A percentile compares a stretch with the other conserved stretches of the same genome.
Evolutionary conservation across 148 eudicot genomes (phyloP).

Genomic region (Chenopodium quinoa): DNA sequence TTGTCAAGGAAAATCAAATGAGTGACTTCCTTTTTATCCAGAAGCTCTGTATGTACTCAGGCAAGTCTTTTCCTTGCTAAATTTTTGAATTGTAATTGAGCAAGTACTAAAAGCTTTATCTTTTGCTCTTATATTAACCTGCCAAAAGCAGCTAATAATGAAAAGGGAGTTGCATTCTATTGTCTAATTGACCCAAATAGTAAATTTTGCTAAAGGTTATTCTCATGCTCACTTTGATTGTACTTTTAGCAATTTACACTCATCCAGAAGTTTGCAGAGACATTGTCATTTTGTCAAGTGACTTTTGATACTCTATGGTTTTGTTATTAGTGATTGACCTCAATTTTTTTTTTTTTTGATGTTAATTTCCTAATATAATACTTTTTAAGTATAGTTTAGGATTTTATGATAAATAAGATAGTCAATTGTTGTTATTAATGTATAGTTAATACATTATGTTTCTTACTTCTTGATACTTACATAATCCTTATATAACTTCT

Average conservation of each 20-base stretch:
- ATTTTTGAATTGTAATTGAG: background rate
- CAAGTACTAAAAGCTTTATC: background rate
- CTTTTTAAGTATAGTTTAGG: too few relatives aligned
- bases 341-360: too few relatives aligned
- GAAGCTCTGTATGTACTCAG: background rate
- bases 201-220: background rate
- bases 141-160: background rate
- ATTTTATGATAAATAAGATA: too few relatives aligned
- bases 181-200: background rate
- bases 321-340: too few relatives aligned
- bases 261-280: background rate
- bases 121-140: background rate
- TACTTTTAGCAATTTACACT: background rate
- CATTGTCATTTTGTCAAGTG: background rate
- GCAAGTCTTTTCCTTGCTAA: background rate
- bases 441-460: too few relatives aligned
- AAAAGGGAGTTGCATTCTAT: background rate
- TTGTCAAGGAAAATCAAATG: background rate
- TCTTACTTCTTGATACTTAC: too few relatives aligned
- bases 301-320: too few relatives aligned
- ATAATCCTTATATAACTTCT: too few relatives aligned
- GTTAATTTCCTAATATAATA: too few relatives aligned
- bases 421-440: too few relatives aligned
- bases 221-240: background rate
- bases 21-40: background rate